A percentile compares a stretch with the other conserved stretches of the same genome.
These are phyloP conservation scores for Dichomitus squalens DNA, from an alignment of 1,284 basidiomycete species.

Conservation along the genomic window DNA sequence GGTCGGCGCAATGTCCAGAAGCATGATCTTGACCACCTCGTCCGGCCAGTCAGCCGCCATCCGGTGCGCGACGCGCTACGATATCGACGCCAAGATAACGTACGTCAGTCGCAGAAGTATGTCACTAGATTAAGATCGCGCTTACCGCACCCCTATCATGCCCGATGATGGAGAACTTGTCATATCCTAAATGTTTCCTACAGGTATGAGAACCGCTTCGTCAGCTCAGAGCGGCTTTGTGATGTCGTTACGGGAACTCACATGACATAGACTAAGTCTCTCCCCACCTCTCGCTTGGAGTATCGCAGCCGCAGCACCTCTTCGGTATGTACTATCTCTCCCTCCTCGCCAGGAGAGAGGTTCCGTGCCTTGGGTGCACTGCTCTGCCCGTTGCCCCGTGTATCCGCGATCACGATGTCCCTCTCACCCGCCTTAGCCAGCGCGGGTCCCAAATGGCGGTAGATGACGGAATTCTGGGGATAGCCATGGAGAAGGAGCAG, in stretches of 20 bases:
- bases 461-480: neutral
- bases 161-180: neutral
- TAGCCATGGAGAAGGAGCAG: neutral
- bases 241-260: neutral
- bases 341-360: neutral
- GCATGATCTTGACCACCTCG: neutral
- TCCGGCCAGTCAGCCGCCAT: neutral
- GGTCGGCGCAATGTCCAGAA: neutral
- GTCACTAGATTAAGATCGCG: too few relatives aligned
- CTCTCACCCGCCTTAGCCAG: neutral
- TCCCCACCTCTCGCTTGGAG: neutral
- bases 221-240: slow-evolving; percentile 35
- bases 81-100: neutral
- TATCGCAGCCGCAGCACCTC: neutral
- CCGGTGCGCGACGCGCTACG: neutral
- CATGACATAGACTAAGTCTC: neutral
- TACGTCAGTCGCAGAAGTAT: too few relatives aligned
- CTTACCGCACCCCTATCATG: neutral
- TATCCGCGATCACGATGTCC: neutral
- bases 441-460: neutral
- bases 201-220: neutral
- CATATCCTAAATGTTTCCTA: neutral
- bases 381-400: neutral
- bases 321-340: slow-evolving; percentile 43
- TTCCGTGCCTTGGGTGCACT: neutral